These are phyloP conservation scores for Trifolium dubium DNA, from an alignment of 306 rosid genomes.

Conservation along the genomic window DNA sequence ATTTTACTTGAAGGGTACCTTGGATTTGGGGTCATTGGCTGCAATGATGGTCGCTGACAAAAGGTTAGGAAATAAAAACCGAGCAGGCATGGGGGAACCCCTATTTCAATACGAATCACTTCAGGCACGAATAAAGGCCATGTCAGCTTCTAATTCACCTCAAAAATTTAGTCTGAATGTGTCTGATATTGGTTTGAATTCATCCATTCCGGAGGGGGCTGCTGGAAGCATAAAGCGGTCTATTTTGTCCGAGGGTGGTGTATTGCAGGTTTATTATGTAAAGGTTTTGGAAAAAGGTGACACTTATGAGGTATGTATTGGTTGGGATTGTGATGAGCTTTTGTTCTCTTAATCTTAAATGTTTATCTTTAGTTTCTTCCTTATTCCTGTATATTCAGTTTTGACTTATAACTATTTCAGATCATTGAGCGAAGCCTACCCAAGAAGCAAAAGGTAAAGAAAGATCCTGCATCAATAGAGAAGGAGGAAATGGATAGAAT, in stretches of 20 bases:
- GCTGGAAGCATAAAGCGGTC: constrained; percentile 92
- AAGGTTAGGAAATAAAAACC: constrained; percentile 64
- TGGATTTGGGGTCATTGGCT: constrained; percentile 97
- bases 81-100: constrained; percentile 86
- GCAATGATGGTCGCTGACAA: constrained; percentile 86
- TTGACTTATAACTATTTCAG: constrained; percentile 53
- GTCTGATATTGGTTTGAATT: constrained; percentile 70
- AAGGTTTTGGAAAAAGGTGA: constrained; percentile 99
- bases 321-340: constrained; percentile 1
- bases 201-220: constrained; percentile 97
- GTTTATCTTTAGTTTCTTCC: constrained; percentile 3
- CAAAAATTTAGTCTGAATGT: constrained; percentile 77
- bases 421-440: constrained; percentile 96
- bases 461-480: constrained; percentile 83
- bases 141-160: constrained; percentile 64
- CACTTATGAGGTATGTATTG: constrained; percentile 80
- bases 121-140: constrained; percentile 75
- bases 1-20: constrained; percentile 81
- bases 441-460: constrained; percentile 73
- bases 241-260: constrained; percentile 95
- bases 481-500: constrained; percentile 88
- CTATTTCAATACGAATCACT: constrained; percentile 74
- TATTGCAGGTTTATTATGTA: constrained; percentile 87
- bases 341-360: not conserved
- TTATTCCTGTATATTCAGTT: constrained; percentile 13